Evolutionary conservation across 1,284 basidiomycete species (phyloP).

Genomic region (Cystobasidium sp.): DNA sequence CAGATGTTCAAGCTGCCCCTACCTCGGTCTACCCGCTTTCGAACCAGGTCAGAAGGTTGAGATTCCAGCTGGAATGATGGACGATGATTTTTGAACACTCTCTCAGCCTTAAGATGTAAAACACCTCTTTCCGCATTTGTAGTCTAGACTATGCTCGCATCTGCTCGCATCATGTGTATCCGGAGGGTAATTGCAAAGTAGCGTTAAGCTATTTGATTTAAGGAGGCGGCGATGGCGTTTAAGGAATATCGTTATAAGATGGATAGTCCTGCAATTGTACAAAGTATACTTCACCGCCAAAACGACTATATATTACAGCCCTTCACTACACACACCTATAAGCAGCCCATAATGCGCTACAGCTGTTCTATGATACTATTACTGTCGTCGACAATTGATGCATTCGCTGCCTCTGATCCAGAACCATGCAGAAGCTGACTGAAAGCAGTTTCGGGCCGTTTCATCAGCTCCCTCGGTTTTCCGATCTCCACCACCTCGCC

Average conservation of each 20-base stretch:
- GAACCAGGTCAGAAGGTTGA: slow-evolving; percentile 97
- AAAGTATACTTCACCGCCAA: background rate
- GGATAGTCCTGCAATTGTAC: no score
- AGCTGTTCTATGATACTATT: background rate
- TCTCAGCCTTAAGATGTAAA: background rate
- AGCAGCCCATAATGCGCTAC: background rate
- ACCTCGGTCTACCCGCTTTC: slow-evolving; percentile 94
- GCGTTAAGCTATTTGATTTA: no score
- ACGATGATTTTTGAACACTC: slow-evolving; percentile 74
- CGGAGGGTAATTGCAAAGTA: no score
- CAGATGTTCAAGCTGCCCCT: slow-evolving; percentile 92
- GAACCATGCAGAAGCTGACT: slow-evolving; percentile 23
- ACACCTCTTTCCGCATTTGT: no score
- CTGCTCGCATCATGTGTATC: no score
- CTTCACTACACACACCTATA: no score
- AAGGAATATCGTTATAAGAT: no score
- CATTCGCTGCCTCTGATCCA: background rate
- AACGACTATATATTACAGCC: background rate
- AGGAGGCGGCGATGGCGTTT: no score
- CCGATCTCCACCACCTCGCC: slow-evolving; percentile 79
- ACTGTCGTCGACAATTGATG: background rate
- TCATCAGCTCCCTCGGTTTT: slow-evolving; percentile 66
- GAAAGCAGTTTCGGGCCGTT: slow-evolving; percentile 9
- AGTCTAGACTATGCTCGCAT: no score
- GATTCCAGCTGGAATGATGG: slow-evolving; percentile 66